Base-by-base conservation (phyloP, 441 rosid genomes). In the Gossypium lobatum region DNA sequence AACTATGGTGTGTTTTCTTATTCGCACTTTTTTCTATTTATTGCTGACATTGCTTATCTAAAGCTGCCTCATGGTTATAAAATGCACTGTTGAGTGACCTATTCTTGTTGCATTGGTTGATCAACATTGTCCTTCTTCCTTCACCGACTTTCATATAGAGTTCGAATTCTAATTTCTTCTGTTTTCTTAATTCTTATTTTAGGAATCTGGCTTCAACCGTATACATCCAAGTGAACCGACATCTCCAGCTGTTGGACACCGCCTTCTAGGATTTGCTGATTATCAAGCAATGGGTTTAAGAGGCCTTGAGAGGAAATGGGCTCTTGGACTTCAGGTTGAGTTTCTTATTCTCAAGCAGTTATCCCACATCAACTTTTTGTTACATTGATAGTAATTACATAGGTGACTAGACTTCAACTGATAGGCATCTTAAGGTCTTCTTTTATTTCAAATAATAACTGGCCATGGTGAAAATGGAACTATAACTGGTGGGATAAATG, bases 241-340 rank as follows among this genome's bases (percentile, higher is more conserved):
- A 50, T 74, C 86, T 77, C 87, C 96, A n/a, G 78, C 88, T 50
- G 80, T 78, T 75, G 89, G 90, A 20, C 89, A 80, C 69, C 87
- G 92, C 72, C 77, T 79, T 83, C 83, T 90, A 34, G 87, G 91
- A 55, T 85, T 80, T 76, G 76, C 87, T 80, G 99, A 95, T 76
- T 87, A 87, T 76, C 93, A 87, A 64, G 96, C 92, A 71, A 77
- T 79, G 64, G 87, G 86, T 76, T 65, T 86, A 73, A 89, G 86
- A 76, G 78, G 93, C 70, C 93, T 80, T 37, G 99, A 95, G 62
- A 86, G 94, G 80, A 95, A 93, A 88, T 95, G 99, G 97, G 95
- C 98, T 75, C 96, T 95, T 84, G 99, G 99, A 70, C 92, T 95
- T 69, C 99, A 95, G 98, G 99, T 95, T 42, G 31, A 54, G 61